phyloP scores from a whole-genome alignment of 345 rosid genomes.

The Dimocarpus longan region DNA sequence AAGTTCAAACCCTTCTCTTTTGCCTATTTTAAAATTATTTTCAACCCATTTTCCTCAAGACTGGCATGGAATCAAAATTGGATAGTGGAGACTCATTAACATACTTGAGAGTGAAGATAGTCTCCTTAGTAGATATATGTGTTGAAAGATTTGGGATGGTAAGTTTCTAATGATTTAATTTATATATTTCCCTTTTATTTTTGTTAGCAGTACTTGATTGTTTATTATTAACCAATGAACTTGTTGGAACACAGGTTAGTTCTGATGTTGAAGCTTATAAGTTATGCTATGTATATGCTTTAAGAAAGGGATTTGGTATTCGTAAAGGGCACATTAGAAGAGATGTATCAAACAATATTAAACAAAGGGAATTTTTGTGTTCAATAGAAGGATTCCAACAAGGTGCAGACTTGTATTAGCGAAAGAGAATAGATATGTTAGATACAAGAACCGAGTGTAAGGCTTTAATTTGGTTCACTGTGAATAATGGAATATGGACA shows the following conservation, averaged over 20 bases:
- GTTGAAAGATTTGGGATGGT: too few relatives aligned
- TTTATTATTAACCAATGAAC: too few relatives aligned
- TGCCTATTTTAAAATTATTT: too few relatives aligned
- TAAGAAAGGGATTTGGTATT: slow-evolving; percentile 23
- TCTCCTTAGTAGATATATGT: too few relatives aligned
- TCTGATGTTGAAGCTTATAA: slow-evolving; percentile 23
- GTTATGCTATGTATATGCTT: slow-evolving; percentile 21
- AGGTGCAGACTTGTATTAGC: neutral
- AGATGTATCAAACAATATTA: neutral
- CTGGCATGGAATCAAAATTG: too few relatives aligned
- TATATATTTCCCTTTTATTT: too few relatives aligned
- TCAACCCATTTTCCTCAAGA: too few relatives aligned
- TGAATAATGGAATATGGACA: slow-evolving; percentile 16
- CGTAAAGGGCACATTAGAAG: slow-evolving; percentile 24
- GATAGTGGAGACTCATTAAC: too few relatives aligned
- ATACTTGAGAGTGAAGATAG: too few relatives aligned
- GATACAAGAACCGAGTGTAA: slow-evolving; percentile 22
- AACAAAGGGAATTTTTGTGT: slow-evolving; percentile 20
- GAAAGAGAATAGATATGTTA: slow-evolving; percentile 6
- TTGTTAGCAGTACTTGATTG: too few relatives aligned
- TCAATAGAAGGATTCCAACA: slow-evolving; percentile 19
- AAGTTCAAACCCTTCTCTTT: too few relatives aligned
- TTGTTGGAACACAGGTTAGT: neutral
- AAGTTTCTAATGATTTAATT: too few relatives aligned
- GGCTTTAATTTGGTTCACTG: slow-evolving; percentile 15